Conservation (phyloP, 2,329 filamentous ascomycete genomes). For the Nigrograna mackinnonii region DNA sequence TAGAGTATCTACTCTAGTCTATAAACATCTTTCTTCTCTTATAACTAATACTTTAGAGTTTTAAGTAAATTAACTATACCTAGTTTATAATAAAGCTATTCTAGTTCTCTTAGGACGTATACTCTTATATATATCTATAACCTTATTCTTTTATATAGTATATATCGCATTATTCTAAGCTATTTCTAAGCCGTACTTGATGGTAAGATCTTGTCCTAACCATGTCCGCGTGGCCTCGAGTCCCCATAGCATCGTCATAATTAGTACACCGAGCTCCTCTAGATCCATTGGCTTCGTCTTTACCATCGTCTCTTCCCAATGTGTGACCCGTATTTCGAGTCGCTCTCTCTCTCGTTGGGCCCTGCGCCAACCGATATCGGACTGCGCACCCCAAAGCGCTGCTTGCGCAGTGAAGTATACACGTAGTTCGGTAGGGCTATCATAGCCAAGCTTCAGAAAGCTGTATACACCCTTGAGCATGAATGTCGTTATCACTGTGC, state of each 20-base stretch:
- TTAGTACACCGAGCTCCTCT: slow-evolving; percentile 18
- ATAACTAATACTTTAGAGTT: too few relatives aligned
- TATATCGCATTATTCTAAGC: neutral
- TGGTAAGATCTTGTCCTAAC: slow-evolving; percentile 7
- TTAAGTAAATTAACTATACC: too few relatives aligned
- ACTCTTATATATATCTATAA: too few relatives aligned
- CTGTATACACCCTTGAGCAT: slow-evolving; percentile 33
- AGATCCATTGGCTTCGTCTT: slow-evolving; percentile 10
- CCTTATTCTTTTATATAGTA: too few relatives aligned
- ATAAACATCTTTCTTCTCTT: too few relatives aligned
- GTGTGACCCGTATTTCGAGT: slow-evolving; percentile 6
- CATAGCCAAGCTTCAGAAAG: slow-evolving; percentile 15
- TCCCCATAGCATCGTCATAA: slow-evolving; percentile 16
- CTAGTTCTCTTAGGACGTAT: too few relatives aligned
- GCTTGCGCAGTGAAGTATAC: slow-evolving; percentile 14
- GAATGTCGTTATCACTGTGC: slow-evolving; percentile 32
- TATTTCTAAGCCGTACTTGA: slow-evolving; percentile 1
- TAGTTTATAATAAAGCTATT: too few relatives aligned
- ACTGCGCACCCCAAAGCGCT: slow-evolving; percentile 14
- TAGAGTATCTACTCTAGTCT: too few relatives aligned
- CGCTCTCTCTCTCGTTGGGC: slow-evolving; percentile 7
- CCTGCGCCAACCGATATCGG: slow-evolving; percentile 9
- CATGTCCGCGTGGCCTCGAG: slow-evolving; percentile 7
- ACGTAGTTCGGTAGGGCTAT: slow-evolving; percentile 2
- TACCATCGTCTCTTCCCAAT: slow-evolving; percentile 10